These are phyloP conservation scores for Amanita rimosa DNA, from an alignment of 768 basidiomycete species.

Conservation along the genomic window DNA sequence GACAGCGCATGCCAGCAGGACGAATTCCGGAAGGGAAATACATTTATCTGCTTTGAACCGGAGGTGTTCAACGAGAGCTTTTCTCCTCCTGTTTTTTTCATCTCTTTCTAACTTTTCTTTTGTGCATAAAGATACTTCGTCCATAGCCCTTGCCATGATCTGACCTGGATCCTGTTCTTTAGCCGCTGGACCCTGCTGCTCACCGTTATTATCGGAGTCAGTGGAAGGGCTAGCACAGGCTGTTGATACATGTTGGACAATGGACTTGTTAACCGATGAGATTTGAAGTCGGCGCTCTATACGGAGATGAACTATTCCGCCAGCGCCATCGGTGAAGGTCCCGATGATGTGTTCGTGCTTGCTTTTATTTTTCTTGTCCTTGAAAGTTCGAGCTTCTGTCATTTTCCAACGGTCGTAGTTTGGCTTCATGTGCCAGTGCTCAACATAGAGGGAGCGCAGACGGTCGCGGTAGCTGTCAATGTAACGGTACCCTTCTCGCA, in stretches of 20 bases:
- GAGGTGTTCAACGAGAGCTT: not conserved
- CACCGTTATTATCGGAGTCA: too few relatives aligned
- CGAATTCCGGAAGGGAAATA: not conserved
- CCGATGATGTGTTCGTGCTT: not conserved
- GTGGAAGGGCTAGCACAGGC: too few relatives aligned
- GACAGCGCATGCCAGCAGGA: not conserved
- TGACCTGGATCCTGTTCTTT: not conserved
- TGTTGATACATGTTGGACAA: too few relatives aligned
- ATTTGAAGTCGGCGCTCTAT: not conserved
- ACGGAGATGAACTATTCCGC: not conserved
- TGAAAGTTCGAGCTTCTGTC: not conserved
- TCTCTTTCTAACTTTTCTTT: not conserved
- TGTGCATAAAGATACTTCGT: not conserved
- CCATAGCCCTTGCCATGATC: not conserved
- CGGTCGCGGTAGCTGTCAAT: not conserved
- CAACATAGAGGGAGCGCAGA: not conserved
- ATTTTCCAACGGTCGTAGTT: not conserved
- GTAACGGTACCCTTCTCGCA: not conserved
- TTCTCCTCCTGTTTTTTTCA: too few relatives aligned
- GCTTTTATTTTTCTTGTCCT: not conserved
- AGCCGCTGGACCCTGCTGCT: too few relatives aligned
- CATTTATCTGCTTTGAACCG: not conserved
- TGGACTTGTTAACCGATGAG: not conserved
- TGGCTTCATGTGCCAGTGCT: not conserved
- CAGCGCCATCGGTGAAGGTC: not conserved